Conservation (phyloP, 805 yeast species). For the Cyberlindnera mrakii region DNA sequence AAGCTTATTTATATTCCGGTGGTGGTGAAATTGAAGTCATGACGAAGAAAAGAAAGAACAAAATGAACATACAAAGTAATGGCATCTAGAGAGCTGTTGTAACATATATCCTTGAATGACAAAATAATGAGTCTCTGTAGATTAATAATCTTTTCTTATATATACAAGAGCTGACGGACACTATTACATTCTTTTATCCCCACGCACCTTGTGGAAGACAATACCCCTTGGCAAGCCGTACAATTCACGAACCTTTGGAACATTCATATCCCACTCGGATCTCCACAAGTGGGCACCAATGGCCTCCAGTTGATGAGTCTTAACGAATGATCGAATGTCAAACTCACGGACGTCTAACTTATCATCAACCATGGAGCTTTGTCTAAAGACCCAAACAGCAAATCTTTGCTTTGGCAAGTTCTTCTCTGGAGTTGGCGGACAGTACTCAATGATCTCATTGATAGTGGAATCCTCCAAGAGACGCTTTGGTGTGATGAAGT, state of each 20-base stretch:
- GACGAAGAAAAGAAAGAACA: neutral
- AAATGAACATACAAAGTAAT: slow-evolving; percentile 1
- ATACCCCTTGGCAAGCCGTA: slow-evolving; percentile 73
- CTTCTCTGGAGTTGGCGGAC: slow-evolving; percentile 86
- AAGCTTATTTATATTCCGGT: neutral
- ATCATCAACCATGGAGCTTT: slow-evolving; percentile 28
- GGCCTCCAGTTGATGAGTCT: slow-evolving; percentile 50
- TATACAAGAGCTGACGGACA: slow-evolving; percentile 1
- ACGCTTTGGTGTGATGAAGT: slow-evolving; percentile 38
- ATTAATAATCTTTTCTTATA: neutral
- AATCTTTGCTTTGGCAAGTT: slow-evolving; percentile 80
- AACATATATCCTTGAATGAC: neutral
- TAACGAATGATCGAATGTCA: slow-evolving; percentile 66
- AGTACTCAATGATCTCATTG: slow-evolving; percentile 49
- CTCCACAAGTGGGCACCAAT: slow-evolving; percentile 94
- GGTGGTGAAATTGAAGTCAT: too few species aligned
- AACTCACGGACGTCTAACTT: slow-evolving; percentile 39
- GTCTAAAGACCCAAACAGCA: slow-evolving; percentile 88
- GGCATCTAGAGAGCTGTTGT: neutral
- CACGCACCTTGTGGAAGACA: slow-evolving; percentile 47
- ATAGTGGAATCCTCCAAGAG: slow-evolving; percentile 29
- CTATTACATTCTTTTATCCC: slow-evolving; percentile 13
- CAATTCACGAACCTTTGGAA: slow-evolving; percentile 56
- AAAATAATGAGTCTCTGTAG: neutral
- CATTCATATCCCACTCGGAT: slow-evolving; percentile 73